Percentiles rank a stretch among this genome's conserved stretches.
Evolutionary conservation across 371 early-diverging fungal species (phyloP).

Genomic region (Mortierella sp.): DNA sequence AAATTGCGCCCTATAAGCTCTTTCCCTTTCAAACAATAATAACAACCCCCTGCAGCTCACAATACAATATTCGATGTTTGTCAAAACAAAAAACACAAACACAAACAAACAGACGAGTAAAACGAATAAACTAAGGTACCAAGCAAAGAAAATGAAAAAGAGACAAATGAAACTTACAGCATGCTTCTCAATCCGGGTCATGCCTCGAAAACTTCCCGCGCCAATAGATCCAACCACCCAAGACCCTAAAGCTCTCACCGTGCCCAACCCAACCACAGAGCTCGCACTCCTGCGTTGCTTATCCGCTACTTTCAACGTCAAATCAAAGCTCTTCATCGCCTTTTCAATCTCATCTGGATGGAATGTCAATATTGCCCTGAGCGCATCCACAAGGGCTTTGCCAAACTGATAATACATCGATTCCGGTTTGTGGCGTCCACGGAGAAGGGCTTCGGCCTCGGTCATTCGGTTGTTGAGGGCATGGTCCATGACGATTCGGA

Average conservation of each 20-base stretch:
- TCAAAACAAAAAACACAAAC: neutral
- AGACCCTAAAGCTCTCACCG: slow-evolving; percentile 46
- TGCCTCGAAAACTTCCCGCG: slow-evolving; percentile 34
- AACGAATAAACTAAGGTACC: neutral
- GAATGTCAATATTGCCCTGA: slow-evolving; percentile 44
- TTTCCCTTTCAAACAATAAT: neutral
- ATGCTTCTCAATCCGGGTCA: slow-evolving; percentile 56
- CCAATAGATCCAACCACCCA: slow-evolving; percentile 48
- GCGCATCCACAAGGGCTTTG: slow-evolving; percentile 34
- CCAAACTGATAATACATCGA: slow-evolving; percentile 54
- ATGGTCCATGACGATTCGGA: slow-evolving; percentile 38
- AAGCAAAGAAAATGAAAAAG: neutral
- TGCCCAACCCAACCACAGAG: slow-evolving; percentile 17
- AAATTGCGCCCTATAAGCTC: neutral
- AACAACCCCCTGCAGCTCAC: slow-evolving; percentile 11
- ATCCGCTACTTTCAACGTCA: slow-evolving; percentile 39
- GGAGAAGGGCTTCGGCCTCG: slow-evolving; percentile 33
- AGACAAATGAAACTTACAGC: slow-evolving; percentile 48
- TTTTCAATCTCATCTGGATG: slow-evolving; percentile 51
- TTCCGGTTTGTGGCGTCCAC: slow-evolving; percentile 38
- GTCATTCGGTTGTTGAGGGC: slow-evolving; percentile 42
- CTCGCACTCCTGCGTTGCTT: slow-evolving; percentile 33
- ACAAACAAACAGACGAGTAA: neutral
- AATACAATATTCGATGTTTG: neutral
- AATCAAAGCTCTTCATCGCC: slow-evolving; percentile 48